These are phyloP conservation scores for Aspergillus piperis DNA, from an alignment of 2,329 filamentous ascomycete genomes.

Conservation along the genomic window DNA sequence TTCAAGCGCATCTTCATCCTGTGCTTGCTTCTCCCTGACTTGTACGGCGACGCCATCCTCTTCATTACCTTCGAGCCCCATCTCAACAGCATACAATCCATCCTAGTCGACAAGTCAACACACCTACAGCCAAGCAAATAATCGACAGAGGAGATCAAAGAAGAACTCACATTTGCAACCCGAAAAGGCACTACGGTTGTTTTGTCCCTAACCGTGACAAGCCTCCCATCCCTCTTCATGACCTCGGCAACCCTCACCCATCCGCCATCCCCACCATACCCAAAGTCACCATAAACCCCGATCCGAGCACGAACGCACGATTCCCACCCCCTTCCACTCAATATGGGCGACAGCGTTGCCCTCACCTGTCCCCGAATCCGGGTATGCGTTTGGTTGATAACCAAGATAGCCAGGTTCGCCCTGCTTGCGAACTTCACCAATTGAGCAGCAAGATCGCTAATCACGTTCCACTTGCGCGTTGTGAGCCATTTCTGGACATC, in stretches of 20 bases:
- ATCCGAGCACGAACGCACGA: conserved; percentile 71
- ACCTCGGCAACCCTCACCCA: conserved; percentile 63
- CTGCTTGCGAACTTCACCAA: conserved; percentile 73
- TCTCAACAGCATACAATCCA: conserved; percentile 11
- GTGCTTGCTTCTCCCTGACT: background rate
- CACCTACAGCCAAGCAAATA: background rate
- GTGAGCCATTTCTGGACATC: conserved; percentile 43
- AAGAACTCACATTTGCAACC: conserved; percentile 38
- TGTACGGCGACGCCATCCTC: background rate
- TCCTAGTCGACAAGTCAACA: conserved; percentile 12
- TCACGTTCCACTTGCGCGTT: conserved; percentile 57
- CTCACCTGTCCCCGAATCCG: conserved; percentile 67
- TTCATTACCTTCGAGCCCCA: background rate
- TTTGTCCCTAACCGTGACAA: conserved; percentile 5
- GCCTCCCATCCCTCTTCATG: conserved; percentile 54
- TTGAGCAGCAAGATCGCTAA: conserved; percentile 63
- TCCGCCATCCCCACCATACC: conserved; percentile 44
- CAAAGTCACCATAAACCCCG: conserved; percentile 78
- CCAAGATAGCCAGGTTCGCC: conserved; percentile 69
- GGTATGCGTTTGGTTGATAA: conserved; percentile 81
- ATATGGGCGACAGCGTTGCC: conserved; percentile 71
- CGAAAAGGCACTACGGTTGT: conserved; percentile 42
- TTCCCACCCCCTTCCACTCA: conserved; percentile 80
- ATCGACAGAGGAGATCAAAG: background rate
- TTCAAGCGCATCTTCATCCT: background rate